Percentiles rank a stretch among this genome's conserved stretches.
Conservation (phyloP, 106 monocot species). For the Phalaenopsis equestris region DNA sequence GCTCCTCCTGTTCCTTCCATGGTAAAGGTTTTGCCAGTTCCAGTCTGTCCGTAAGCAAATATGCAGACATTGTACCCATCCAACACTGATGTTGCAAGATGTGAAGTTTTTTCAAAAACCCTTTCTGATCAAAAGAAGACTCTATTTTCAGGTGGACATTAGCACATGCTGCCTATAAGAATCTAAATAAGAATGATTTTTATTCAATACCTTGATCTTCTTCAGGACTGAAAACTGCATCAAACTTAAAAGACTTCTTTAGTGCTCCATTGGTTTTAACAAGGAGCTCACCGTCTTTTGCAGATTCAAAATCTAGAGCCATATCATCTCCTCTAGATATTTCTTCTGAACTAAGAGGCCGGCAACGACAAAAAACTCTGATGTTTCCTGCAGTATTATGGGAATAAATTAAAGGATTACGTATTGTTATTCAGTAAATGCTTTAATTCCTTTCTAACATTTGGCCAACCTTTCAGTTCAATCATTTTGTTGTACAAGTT, state of each 20-base stretch:
- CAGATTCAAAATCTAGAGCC: conserved; percentile 75
- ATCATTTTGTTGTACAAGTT: conserved; percentile 77
- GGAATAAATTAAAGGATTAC: neutral
- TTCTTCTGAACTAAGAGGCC: conserved; percentile 74
- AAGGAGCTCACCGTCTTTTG: conserved; percentile 72
- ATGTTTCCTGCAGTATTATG: conserved; percentile 64
- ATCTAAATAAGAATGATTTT: neutral
- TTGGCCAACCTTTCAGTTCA: conserved; percentile 63
- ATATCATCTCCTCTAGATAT: conserved; percentile 39
- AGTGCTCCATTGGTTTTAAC: conserved; percentile 54
- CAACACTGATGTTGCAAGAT: conserved; percentile 74
- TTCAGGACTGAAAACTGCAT: conserved; percentile 68
- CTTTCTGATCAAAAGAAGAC: conserved; percentile 30
- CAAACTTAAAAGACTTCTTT: conserved; percentile 81
- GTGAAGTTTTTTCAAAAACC: conserved; percentile 69
- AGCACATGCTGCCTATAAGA: neutral
- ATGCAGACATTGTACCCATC: conserved; percentile 96
- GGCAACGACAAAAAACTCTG: conserved; percentile 81
- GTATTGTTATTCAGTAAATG: neutral
- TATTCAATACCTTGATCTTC: conserved; percentile 66
- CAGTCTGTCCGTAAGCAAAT: conserved; percentile 94
- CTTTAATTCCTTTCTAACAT: conserved; percentile 5
- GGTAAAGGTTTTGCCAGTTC: conserved; percentile 91
- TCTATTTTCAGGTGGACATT: neutral
- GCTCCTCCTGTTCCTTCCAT: conserved; percentile 82